These are phyloP conservation scores for Zanthoxylum bungeanum DNA, from an alignment of 345 rosid species.

Conservation along the genomic window DNA sequence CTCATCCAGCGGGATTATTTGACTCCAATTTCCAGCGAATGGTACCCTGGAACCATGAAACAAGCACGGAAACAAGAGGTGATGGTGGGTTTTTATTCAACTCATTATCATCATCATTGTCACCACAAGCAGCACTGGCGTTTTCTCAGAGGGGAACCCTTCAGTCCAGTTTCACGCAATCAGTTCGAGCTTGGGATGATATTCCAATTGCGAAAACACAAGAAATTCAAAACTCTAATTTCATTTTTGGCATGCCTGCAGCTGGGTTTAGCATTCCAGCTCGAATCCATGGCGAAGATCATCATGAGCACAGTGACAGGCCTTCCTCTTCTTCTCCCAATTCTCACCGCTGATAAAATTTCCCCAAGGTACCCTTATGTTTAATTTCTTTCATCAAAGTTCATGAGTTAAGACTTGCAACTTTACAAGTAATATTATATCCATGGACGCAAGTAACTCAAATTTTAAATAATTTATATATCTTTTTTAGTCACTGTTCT, in stretches of 20 bases:
- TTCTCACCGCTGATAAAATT: slow-evolving; percentile 29
- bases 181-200: no score
- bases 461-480: neutral
- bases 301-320: slow-evolving; percentile 33
- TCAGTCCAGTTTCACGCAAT: slow-evolving; percentile 76
- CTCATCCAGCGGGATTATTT: slow-evolving; percentile 30
- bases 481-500: neutral
- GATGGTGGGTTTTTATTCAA: slow-evolving; percentile 38
- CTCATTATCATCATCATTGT: slow-evolving; percentile 29
- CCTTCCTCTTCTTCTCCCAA: slow-evolving; percentile 53
- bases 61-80: slow-evolving; percentile 36
- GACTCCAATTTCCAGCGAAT: slow-evolving; percentile 47
- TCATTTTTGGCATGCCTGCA: slow-evolving; percentile 44
- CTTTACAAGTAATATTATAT: no score
- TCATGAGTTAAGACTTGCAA: neutral
- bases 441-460: neutral
- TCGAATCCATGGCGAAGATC: slow-evolving; percentile 47
- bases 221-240: slow-evolving; percentile 34
- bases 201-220: no score
- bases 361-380: slow-evolving; percentile 1
- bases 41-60: slow-evolving; percentile 40
- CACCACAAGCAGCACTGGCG: slow-evolving; percentile 37
- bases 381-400: neutral
- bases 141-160: slow-evolving; percentile 71
- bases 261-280: slow-evolving; percentile 47